Evolutionary conservation across 2,329 filamentous ascomycete genomes (phyloP).

Genomic region (Aspergillus tubingensis): DNA sequence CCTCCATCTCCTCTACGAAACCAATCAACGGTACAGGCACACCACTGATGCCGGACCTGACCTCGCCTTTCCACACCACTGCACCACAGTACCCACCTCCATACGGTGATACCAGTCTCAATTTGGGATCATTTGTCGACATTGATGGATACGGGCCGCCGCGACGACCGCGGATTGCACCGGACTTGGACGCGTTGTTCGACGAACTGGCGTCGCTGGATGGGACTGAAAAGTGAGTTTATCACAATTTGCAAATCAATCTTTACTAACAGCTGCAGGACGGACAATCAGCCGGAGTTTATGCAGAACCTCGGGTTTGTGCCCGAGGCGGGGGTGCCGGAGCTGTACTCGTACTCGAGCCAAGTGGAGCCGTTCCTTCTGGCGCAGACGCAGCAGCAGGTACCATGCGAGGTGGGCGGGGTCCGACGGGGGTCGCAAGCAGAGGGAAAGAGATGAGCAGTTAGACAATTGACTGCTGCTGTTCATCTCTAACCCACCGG

Average conservation of each 20-base stretch:
- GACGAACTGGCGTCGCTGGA: constrained; percentile 61
- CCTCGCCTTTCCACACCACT: constrained; percentile 25
- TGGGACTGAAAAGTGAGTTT: constrained; percentile 49
- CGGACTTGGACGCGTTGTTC: constrained; percentile 54
- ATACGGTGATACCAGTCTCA: constrained; percentile 32
- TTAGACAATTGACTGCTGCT: background rate
- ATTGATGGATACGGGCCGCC: constrained; percentile 32
- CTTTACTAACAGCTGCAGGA: constrained; percentile 20
- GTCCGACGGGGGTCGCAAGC: constrained; percentile 27
- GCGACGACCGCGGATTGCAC: constrained; percentile 36
- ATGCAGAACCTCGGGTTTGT: constrained; percentile 44
- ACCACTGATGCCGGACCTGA: constrained; percentile 25
- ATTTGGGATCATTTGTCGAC: constrained; percentile 30
- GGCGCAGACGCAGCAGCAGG: constrained; percentile 32
- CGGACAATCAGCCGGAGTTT: constrained; percentile 40
- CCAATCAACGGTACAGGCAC: constrained; percentile 20
- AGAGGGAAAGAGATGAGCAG: constrained; percentile 13
- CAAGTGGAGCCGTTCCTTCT: constrained; percentile 39
- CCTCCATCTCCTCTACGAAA: constrained; percentile 25
- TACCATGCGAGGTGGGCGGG: constrained; percentile 17
- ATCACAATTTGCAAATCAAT: background rate
- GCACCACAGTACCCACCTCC: constrained; percentile 27
- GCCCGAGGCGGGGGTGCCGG: constrained; percentile 39
- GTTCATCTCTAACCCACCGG: no score
- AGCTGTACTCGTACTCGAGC: constrained; percentile 37